Conservation (phyloP, 1,284 basidiomycete species). For the Cutaneotrichosporon arboriforme region DNA sequence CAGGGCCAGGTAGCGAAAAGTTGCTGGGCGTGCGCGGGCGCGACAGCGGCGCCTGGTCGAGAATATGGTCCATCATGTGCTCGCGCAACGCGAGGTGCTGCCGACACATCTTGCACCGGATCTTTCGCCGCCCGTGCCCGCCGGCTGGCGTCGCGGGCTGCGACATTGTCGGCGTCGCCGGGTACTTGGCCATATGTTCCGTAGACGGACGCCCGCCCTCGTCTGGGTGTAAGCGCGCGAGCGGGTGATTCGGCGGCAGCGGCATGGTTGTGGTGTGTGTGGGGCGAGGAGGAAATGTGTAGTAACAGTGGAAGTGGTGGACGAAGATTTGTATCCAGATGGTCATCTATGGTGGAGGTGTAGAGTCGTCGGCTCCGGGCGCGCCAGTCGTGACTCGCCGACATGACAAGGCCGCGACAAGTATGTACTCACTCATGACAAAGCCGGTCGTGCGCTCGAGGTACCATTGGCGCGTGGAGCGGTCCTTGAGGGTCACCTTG, state of each 20-base stretch:
- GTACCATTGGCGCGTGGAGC: constrained; percentile 70
- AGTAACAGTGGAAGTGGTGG: not conserved
- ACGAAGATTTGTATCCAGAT: not conserved
- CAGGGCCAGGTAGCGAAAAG: constrained; percentile 21
- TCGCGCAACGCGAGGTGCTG: constrained; percentile 80
- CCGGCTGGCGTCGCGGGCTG: constrained; percentile 56
- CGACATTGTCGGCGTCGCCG: constrained; percentile 61
- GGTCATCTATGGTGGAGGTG: not conserved
- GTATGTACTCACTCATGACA: constrained; percentile 61
- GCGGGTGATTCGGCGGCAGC: not conserved
- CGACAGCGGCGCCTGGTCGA: constrained; percentile 40
- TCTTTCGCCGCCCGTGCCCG: constrained; percentile 47
- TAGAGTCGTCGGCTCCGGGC: not conserved
- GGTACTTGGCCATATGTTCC: constrained; percentile 69
- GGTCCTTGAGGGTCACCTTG: constrained; percentile 63
- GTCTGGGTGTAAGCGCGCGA: constrained; percentile 43
- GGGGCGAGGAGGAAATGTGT: not conserved
- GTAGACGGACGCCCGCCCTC: constrained; percentile 60
- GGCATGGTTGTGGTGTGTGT: not conserved
- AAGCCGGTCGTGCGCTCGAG: constrained; percentile 66
- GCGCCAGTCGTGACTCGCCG: no score
- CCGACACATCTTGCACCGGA: constrained; percentile 87
- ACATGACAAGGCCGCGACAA: no score
- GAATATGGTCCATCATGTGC: constrained; percentile 84
- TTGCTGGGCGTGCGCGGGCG: constrained; percentile 41